Base-by-base conservation (phyloP, 805 yeast species). In the Saccharomyces kudriavzevii region DNA sequence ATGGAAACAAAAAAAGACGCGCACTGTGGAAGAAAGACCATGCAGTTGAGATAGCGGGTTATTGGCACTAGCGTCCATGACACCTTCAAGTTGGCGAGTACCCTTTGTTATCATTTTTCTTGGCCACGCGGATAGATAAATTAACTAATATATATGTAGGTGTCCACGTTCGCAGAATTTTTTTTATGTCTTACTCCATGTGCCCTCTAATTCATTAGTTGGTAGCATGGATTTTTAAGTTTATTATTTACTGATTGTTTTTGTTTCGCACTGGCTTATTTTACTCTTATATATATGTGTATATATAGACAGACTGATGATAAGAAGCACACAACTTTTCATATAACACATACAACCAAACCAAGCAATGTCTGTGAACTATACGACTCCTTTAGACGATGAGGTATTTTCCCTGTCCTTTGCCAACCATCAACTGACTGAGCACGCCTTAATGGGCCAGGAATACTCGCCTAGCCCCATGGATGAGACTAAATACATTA, bases 321-420 rank as follows among this genome's bases (percentile, higher is more conserved):
- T 24, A 35, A 35, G 43, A 6, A 35, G 10, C 11, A 17, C 3
- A 5, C 10, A 35, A 17, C 11, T 17, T 20, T 24, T 17, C 24
- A 35, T 35, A 35, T 35, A 27, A 24, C 45, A 25, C 47, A 47
- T 20, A 47, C 35, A 6, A 11, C 6, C 22, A 47, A 10, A 47
- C 43, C 22, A 35, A 17, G 22, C 11, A 5, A 35, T 35, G 43
- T 35, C 43, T 35, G n/a, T 17, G 9, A 35, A 35, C 11, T 35
- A 35, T n/a, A 8, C 43, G 24, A 35, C 43, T 35, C 43, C 43
- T 35, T 17, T 35, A 20, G 53, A 51, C 25, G 57, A 54, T 48
- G 59, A 56, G 47, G 51, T 56, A 3, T 56, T 56, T 50, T 47
- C 59, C 25, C 49, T 56, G 14, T 56, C 59, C 25, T 56, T 54